phyloP scores from a whole-genome alignment of 225 moss, liverwort and hornwort genomes.

The Neckera pumila region DNA sequence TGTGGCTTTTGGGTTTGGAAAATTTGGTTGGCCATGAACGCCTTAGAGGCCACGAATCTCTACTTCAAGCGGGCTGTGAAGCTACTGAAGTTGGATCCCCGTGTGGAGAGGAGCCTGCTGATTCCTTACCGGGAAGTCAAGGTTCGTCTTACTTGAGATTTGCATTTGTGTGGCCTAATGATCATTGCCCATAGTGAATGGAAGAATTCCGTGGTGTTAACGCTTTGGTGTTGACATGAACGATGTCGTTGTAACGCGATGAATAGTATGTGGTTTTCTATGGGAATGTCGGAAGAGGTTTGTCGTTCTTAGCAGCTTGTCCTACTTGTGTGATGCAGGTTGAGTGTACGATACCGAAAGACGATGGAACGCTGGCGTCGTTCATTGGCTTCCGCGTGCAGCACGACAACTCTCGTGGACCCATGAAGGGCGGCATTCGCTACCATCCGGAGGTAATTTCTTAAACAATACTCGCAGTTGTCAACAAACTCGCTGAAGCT shows the following conservation, averaged over 20 bases:
- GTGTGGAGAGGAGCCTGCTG: conserved; percentile 73
- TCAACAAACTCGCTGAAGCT: not conserved
- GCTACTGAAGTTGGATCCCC: conserved; percentile 63
- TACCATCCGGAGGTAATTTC: conserved; percentile 74
- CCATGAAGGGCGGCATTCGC: conserved; percentile 99
- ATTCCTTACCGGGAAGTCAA: conserved; percentile 95
- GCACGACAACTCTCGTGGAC: conserved; percentile 88
- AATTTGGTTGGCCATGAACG: conserved; percentile 43
- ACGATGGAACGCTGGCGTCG: conserved; percentile 79
- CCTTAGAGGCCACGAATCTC: conserved; percentile 74
- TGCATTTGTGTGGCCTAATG: not conserved
- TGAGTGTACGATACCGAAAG: conserved; percentile 96
- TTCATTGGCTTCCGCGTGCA: conserved; percentile 93
- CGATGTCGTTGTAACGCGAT: not conserved
- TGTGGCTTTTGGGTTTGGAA: not conserved
- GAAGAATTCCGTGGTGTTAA: not conserved
- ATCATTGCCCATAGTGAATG: not conserved
- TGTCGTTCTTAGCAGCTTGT: not conserved
- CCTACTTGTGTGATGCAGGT: conserved; percentile 30
- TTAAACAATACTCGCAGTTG: not conserved
- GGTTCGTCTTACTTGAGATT: conserved; percentile 12
- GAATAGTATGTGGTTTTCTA: not conserved
- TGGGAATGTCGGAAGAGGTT: not conserved
- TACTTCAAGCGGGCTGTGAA: conserved; percentile 84
- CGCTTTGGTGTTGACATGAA: not conserved